Conservation (phyloP, 2,329 filamentous ascomycete genomes). For the Xylaria polymorpha region DNA sequence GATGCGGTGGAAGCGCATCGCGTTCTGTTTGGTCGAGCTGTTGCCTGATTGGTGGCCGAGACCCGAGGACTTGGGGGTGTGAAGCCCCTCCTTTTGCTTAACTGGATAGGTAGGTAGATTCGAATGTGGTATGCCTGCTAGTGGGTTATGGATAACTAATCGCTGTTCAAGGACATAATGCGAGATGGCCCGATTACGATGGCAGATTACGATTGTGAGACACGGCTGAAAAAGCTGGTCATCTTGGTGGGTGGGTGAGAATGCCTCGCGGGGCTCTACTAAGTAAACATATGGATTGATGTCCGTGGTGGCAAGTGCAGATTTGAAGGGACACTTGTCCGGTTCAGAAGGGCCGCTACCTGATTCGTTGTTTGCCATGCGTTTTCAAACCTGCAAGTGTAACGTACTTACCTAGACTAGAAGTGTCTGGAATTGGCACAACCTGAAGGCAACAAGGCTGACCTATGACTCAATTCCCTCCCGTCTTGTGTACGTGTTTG, state of each 20-base stretch:
- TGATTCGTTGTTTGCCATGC: slow-evolving; percentile 11
- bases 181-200: neutral
- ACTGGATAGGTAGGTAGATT: neutral
- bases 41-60: neutral
- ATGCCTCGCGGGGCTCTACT: neutral
- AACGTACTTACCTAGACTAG: neutral
- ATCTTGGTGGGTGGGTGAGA: neutral
- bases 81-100: neutral
- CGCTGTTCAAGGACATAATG: neutral
- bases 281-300: neutral
- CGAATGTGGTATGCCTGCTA: neutral
- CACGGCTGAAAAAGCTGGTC: neutral
- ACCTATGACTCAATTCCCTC: neutral
- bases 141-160: neutral
- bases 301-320: neutral
- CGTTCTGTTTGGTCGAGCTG: slow-evolving; percentile 6
- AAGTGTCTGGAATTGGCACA: neutral
- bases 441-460: slow-evolving; percentile 18
- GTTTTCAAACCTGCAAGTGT: neutral
- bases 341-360: slow-evolving; percentile 17
- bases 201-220: neutral
- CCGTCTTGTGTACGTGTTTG: neutral
- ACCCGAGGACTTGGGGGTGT: neutral
- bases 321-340: slow-evolving; percentile 42
- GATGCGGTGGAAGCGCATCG: slow-evolving; percentile 31